Conservation (phyloP, 805 yeast species). For the Wickerhamiella shivajii region DNA sequence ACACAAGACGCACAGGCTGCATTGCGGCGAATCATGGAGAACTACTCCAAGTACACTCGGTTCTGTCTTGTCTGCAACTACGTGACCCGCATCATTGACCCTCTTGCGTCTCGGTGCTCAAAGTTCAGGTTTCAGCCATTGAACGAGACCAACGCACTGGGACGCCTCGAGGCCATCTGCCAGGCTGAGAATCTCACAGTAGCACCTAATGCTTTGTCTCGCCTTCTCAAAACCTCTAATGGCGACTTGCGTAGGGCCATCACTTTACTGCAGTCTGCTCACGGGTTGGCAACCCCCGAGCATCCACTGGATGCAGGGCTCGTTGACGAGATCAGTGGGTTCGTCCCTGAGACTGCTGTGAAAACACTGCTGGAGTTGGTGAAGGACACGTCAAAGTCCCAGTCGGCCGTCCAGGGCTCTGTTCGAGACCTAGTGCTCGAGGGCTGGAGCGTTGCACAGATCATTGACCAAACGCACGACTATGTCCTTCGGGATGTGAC, state of each 20-base stretch:
- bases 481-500: slow-evolving; percentile 41
- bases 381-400: slow-evolving; percentile 16
- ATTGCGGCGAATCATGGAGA: slow-evolving; percentile 66
- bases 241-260: slow-evolving; percentile 96
- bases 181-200: slow-evolving; percentile 32
- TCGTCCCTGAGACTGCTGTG: slow-evolving; percentile 41
- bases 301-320: slow-evolving; percentile 30
- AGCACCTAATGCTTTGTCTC: slow-evolving; percentile 47
- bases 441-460: slow-evolving; percentile 71
- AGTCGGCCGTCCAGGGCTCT: slow-evolving; percentile 17
- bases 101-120: slow-evolving; percentile 90
- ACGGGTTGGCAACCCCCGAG: slow-evolving; percentile 29
- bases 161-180: slow-evolving; percentile 49
- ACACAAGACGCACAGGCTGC: slow-evolving; percentile 92
- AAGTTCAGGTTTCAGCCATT: slow-evolving; percentile 80
- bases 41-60: slow-evolving; percentile 61
- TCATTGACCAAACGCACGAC: slow-evolving; percentile 60
- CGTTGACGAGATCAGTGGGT: slow-evolving; percentile 64
- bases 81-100: slow-evolving; percentile 92
- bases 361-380: slow-evolving; percentile 28
- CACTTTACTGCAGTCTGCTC: slow-evolving; percentile 72
- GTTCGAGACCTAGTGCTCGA: slow-evolving; percentile 42
- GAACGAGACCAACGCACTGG: slow-evolving; percentile 54
- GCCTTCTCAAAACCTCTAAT: slow-evolving; percentile 54
- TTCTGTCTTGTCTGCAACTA: slow-evolving; percentile 93